These are phyloP conservation scores for Coemansia sp. DNA, from an alignment of 192 early-diverging fungal genomes.

Conservation along the genomic window DNA sequence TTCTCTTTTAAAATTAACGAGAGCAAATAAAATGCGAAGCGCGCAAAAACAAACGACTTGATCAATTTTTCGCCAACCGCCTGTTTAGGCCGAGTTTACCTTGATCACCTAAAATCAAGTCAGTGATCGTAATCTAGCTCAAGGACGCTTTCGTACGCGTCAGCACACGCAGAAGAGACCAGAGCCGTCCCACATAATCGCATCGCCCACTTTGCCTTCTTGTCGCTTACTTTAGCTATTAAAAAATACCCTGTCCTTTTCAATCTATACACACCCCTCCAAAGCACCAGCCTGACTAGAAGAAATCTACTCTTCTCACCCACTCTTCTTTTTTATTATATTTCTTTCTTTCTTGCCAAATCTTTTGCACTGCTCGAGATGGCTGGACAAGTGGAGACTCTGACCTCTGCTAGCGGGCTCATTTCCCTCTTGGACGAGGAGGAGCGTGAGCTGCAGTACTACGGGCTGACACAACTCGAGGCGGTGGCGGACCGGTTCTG, in stretches of 20 bases:
- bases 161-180: background rate
- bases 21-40: background rate
- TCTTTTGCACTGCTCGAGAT: constrained; percentile 14
- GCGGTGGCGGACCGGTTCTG: constrained; percentile 91
- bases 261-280: background rate
- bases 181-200: background rate
- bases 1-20: background rate
- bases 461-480: constrained; percentile 91
- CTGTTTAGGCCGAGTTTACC: background rate
- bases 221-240: background rate
- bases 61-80: constrained; percentile 5
- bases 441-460: constrained; percentile 88
- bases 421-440: constrained; percentile 93
- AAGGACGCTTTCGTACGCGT: background rate
- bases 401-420: constrained; percentile 69
- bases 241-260: background rate
- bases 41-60: background rate
- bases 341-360: background rate
- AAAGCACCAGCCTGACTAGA: background rate
- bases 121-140: constrained; percentile 9
- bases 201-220: background rate
- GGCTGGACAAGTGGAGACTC: constrained; percentile 36
- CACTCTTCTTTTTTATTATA: constrained; percentile 7
- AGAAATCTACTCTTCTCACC: background rate
- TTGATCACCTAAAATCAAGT: background rate